Percentiles rank a stretch among this genome's conserved stretches.
These are phyloP conservation scores for Alternaria consortialis DNA, from an alignment of 2,329 filamentous ascomycete genomes.

Conservation along the genomic window DNA sequence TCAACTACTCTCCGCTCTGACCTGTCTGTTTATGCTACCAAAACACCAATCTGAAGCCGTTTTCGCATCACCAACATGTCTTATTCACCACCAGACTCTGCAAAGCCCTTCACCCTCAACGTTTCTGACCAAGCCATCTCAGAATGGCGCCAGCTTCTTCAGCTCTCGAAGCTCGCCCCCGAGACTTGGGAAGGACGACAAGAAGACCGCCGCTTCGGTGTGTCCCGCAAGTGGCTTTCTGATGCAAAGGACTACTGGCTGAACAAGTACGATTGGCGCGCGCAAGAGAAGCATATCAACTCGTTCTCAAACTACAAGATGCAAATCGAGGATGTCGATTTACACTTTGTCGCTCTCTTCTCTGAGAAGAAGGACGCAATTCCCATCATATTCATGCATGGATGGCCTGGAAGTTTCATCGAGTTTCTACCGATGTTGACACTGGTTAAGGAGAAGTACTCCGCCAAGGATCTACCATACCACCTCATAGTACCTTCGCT, in stretches of 20 bases:
- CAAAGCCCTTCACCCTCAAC: constrained; percentile 45
- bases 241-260: constrained; percentile 51
- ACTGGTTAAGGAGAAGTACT: constrained; percentile 59
- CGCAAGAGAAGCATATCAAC: constrained; percentile 57
- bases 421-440: constrained; percentile 66
- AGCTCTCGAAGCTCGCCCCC: constrained; percentile 45
- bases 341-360: constrained; percentile 67
- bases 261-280: constrained; percentile 50
- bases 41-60: neutral
- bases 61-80: constrained; percentile 32
- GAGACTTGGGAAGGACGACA: constrained; percentile 41
- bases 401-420: constrained; percentile 65
- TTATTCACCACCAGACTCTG: constrained; percentile 43
- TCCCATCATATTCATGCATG: constrained; percentile 64
- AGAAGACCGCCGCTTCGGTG: constrained; percentile 40
- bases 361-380: constrained; percentile 62
- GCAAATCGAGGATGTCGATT: constrained; percentile 54
- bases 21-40: neutral
- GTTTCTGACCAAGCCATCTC: constrained; percentile 45
- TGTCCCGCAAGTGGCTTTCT: constrained; percentile 47
- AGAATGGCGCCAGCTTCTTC: constrained; percentile 49
- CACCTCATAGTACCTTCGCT: constrained; percentile 67
- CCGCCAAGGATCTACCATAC: constrained; percentile 61
- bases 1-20: neutral
- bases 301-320: constrained; percentile 62